Evolutionary conservation across 1,284 basidiomycete genomes (phyloP), one percentile per base, ranked within the genome.

Genomic region (Boletus sp.): DNA sequence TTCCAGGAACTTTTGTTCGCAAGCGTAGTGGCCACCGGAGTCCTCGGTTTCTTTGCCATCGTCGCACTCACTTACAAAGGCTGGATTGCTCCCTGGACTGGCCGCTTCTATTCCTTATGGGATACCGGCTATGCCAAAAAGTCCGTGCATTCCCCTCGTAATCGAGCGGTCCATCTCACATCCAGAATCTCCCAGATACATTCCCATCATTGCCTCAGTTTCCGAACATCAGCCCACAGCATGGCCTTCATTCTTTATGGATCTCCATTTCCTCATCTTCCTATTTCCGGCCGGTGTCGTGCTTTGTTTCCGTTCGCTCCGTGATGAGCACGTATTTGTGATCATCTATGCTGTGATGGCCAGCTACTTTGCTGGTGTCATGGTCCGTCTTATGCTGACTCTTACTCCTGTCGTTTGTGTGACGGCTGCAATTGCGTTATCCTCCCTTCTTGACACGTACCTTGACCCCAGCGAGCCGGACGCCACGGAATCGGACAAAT

Each of bases 181-280:
- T 49, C 1, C 14, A 16, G n/a, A 61, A 64, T 17, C 1, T 56
- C 63, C 30, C 68, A 94, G 93, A 74, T 92, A 95, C 76, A 95
- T 98, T 70, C 96, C 96, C 38, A 98, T 99, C 80, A 98, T 99
- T 72, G 97, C 97, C 9, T 98, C 97, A 25, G 97, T 98, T 25
- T 98, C 95, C n/a, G 97, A 99, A 78, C 97, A 99, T 79, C 97
- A 99, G 76, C 97, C 97, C 19, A 99, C 97, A 14, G 97, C 97
- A 44, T 99, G 97, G 97, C 95, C 97, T 6, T 91, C 97, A 4
- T 99, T 99, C 87, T 99, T 98, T 83, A 98, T 98, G 89, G 97
- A 99, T 77, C 87, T 99, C 62, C 92, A 98, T 72, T 91, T 97
- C 85, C 90, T 99, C 74, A 92, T 99, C 70, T 98, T 95, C 86